These are phyloP conservation scores for Fusarium austroafricanum DNA, from an alignment of 2,329 filamentous ascomycete genomes.

Conservation along the genomic window DNA sequence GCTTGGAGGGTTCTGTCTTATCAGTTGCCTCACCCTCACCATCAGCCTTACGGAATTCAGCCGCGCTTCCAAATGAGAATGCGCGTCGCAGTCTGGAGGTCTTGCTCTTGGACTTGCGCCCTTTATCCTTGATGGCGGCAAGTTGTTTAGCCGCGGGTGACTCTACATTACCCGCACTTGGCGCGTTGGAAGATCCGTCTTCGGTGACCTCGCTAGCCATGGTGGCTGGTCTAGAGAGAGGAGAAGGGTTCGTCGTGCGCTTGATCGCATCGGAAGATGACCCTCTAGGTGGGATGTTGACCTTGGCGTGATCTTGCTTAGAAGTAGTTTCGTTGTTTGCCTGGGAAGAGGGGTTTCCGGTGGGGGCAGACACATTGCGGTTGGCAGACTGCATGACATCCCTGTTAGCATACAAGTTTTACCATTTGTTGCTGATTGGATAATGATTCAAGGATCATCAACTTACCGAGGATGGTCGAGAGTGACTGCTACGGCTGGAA, in stretches of 20 bases:
- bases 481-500: conserved; percentile 68
- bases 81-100: conserved; percentile 87
- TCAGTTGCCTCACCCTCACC: conserved; percentile 62
- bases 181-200: conserved; percentile 54
- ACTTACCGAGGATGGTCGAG: conserved; percentile 76
- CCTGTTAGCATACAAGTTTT: conserved; percentile 60
- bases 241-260: conserved; percentile 74
- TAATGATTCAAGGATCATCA: conserved; percentile 47
- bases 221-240: conserved; percentile 76
- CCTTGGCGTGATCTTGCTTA: conserved; percentile 66
- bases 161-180: conserved; percentile 54
- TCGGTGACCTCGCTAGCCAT: conserved; percentile 67
- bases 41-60: conserved; percentile 83
- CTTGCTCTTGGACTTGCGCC: conserved; percentile 82
- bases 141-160: conserved; percentile 87
- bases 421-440: conserved; percentile 58
- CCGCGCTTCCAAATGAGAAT: conserved; percentile 96
- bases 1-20: conserved; percentile 59
- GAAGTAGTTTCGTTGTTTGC: conserved; percentile 59
- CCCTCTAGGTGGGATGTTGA: conserved; percentile 70
- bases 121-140: conserved; percentile 86
- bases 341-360: conserved; percentile 63
- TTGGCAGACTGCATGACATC: conserved; percentile 66
- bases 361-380: conserved; percentile 66
- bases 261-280: conserved; percentile 76